These are phyloP conservation scores for Magnaporthiopsis poae DNA, from an alignment of 2,329 filamentous ascomycete genomes.

Conservation along the genomic window DNA sequence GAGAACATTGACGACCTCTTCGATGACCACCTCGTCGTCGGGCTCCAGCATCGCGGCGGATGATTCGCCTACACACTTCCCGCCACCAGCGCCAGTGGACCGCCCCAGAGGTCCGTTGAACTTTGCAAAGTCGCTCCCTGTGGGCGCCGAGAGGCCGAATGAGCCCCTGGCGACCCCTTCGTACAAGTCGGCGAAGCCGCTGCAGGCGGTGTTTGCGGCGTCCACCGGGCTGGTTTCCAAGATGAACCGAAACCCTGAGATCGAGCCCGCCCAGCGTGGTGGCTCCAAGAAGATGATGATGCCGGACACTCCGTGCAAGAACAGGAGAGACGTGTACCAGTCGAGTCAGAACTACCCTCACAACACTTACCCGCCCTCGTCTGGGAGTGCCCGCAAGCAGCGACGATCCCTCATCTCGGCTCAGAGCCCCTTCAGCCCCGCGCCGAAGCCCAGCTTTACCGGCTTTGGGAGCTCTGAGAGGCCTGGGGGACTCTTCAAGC, in stretches of 20 bases:
- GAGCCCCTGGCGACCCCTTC: slow-evolving; percentile 59
- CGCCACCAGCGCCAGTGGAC: slow-evolving; percentile 39
- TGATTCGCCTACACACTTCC: slow-evolving; percentile 58
- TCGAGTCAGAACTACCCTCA: slow-evolving; percentile 41
- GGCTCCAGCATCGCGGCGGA: slow-evolving; percentile 63
- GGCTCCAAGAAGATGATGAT: slow-evolving; percentile 55
- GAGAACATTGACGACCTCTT: slow-evolving; percentile 62
- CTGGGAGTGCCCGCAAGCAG: slow-evolving; percentile 50
- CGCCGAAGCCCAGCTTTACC: slow-evolving; percentile 35
- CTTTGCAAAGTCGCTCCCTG: slow-evolving; percentile 68
- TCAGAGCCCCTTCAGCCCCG: slow-evolving; percentile 64
- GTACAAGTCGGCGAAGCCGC: slow-evolving; percentile 67
- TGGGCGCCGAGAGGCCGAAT: slow-evolving; percentile 45
- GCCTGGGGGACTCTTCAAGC: slow-evolving; percentile 58
- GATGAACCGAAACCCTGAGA: slow-evolving; percentile 74
- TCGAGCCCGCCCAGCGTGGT: slow-evolving; percentile 39
- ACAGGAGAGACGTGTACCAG: slow-evolving; percentile 26
- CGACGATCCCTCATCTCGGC: slow-evolving; percentile 67
- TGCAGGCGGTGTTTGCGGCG: slow-evolving; percentile 69
- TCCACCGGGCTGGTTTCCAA: slow-evolving; percentile 94
- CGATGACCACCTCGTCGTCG: slow-evolving; percentile 53
- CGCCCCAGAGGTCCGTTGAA: slow-evolving; percentile 38
- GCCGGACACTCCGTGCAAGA: slow-evolving; percentile 93
- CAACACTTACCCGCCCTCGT: slow-evolving; percentile 52
- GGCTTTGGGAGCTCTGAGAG: slow-evolving; percentile 46